A percentile compares a stretch with the other conserved stretches of the same genome.
These are phyloP conservation scores for Chenopodium formosanum DNA, from an alignment of 148 eudicot genomes.

Conservation along the genomic window DNA sequence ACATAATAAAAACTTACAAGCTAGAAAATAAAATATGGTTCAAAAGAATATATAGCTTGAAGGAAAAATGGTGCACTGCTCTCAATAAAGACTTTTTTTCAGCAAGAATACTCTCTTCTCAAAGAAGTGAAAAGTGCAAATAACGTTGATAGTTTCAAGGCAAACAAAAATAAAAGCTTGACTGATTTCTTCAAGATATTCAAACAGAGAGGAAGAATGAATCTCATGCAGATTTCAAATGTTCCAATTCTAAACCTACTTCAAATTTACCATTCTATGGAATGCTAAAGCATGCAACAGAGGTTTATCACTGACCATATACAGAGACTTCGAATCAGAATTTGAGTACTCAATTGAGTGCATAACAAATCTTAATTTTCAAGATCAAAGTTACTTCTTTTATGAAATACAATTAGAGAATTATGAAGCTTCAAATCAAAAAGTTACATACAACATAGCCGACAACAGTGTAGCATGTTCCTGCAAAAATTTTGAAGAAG, in stretches of 20 bases:
- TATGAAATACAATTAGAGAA: not conserved
- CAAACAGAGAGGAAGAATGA: not conserved
- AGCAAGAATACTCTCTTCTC: too few species aligned
- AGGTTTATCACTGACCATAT: not conserved
- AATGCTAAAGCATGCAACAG: too few species aligned
- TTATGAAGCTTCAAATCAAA: not conserved
- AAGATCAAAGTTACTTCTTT: not conserved
- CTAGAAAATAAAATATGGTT: not conserved
- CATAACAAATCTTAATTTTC: too few species aligned
- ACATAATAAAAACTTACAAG: not conserved
- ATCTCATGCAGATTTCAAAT: not conserved
- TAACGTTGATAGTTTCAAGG: not conserved
- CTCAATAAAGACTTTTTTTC: not conserved
- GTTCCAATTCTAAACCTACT: too few species aligned
- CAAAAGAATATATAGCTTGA: not conserved
- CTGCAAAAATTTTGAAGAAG: not conserved
- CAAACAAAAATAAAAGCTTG: not conserved
- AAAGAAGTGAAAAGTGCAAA: not conserved
- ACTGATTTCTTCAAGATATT: not conserved
- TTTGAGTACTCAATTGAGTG: too few species aligned
- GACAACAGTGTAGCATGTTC: not conserved
- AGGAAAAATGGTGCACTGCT: slow-evolving; percentile 15
- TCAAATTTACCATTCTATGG: too few species aligned
- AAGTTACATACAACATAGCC: not conserved
- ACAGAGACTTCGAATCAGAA: not conserved